These are phyloP conservation scores for Stellera chamaejasme DNA, from an alignment of 345 rosid genomes.

Conservation along the genomic window DNA sequence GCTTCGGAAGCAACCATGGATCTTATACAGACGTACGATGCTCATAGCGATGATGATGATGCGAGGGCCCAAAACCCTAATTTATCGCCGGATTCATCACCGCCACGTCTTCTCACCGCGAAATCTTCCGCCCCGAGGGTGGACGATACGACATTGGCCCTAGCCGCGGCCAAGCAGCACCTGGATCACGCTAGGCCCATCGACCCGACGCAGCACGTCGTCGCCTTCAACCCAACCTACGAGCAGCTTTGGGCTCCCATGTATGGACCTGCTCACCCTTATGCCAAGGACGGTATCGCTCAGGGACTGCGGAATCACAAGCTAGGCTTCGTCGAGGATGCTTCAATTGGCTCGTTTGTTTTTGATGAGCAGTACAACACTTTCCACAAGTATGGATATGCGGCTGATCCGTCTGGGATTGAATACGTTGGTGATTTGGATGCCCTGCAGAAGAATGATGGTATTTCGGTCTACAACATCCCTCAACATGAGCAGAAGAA, in stretches of 20 bases:
- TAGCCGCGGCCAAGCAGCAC: constrained; percentile 53
- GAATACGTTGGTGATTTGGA: constrained; percentile 76
- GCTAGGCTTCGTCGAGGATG: constrained; percentile 94
- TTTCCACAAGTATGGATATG: constrained; percentile 81
- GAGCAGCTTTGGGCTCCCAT: constrained; percentile 96
- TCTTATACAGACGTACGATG: constrained; percentile 38
- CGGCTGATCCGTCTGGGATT: constrained; percentile 79
- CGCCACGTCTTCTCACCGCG: constrained; percentile 57
- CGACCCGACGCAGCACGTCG: constrained; percentile 70
- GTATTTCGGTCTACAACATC: constrained; percentile 67
- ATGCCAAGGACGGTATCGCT: constrained; percentile 89
- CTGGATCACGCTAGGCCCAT: constrained; percentile 59
- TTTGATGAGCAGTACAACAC: constrained; percentile 95
- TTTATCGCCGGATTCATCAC: constrained; percentile 65
- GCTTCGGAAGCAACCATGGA: constrained; percentile 30
- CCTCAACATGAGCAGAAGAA: constrained; percentile 82
- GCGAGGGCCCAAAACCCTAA: constrained; percentile 22
- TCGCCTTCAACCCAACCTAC: constrained; percentile 69
- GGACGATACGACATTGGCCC: constrained; percentile 87
- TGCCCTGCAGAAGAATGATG: constrained; percentile 50
- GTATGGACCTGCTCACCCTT: constrained; percentile 80
- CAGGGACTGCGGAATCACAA: constrained; percentile 98
- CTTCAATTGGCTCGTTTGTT: constrained; percentile 68
- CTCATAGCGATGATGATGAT: constrained; percentile 23
- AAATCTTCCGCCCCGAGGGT: constrained; percentile 89